A percentile compares a stretch with the other conserved stretches of the same genome.
Evolutionary conservation across 805 yeast genomes (phyloP).

Genomic region (Lipomyces yamadae): DNA sequence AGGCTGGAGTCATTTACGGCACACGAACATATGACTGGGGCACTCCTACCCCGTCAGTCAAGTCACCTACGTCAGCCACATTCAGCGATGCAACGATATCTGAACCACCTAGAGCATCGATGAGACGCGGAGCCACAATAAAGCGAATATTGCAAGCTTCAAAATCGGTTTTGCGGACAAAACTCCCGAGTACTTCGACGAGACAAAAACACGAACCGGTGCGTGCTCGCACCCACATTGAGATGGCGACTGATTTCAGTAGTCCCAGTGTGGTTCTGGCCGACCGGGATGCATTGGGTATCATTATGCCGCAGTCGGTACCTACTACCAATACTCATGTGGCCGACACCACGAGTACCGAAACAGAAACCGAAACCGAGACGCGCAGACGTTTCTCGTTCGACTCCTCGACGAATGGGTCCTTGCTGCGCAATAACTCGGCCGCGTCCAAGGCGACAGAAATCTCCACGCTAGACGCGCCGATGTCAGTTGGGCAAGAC

Average conservation of each 20-base stretch:
- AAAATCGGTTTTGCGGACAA: slow-evolving; percentile 12
- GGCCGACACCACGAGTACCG: no score
- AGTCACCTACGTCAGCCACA: slow-evolving; percentile 4
- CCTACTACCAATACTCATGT: not conserved
- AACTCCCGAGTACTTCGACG: slow-evolving; percentile 8
- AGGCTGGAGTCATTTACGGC: slow-evolving; percentile 49
- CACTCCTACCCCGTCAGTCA: slow-evolving; percentile 33
- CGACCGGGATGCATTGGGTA: not conserved
- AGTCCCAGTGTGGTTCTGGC: not conserved
- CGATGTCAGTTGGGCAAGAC: not conserved
- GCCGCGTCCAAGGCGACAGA: slow-evolving; percentile 20
- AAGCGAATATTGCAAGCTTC: slow-evolving; percentile 20
- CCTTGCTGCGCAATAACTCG: slow-evolving; percentile 24
- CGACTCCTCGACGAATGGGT: slow-evolving; percentile 24
- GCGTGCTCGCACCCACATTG: not conserved
- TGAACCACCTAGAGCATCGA: not conserved
- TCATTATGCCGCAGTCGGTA: not conserved
- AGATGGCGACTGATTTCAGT: not conserved
- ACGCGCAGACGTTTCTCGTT: slow-evolving; percentile 24
- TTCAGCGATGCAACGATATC: not conserved
- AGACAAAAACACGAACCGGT: not conserved
- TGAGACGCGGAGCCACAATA: slow-evolving; percentile 11
- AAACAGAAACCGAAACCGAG: not conserved
- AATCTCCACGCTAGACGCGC: not conserved
- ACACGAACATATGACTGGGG: slow-evolving; percentile 61